Evolutionary conservation across 192 early-diverging fungal genomes (phyloP).

Genomic region (Funneliformis geosporum): DNA sequence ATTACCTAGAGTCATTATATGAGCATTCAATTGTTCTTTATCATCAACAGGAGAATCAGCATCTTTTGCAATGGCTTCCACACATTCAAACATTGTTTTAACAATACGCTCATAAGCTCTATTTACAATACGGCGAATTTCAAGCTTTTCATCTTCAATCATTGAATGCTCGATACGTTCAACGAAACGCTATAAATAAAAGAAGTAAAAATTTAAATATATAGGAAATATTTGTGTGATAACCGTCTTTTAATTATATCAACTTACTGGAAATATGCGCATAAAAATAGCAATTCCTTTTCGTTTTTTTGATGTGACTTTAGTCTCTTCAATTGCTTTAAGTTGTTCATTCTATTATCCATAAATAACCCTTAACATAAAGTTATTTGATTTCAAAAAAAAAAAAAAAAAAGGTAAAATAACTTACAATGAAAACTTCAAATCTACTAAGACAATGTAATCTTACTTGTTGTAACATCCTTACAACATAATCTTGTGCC

Average conservation of each 20-base stretch:
- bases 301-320: constrained; percentile 83
- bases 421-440: constrained; percentile 71
- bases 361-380: constrained; percentile 9
- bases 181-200: constrained; percentile 65
- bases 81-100: constrained; percentile 80
- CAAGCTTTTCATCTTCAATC: constrained; percentile 57
- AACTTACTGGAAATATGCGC: constrained; percentile 80
- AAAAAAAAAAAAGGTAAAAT: neutral
- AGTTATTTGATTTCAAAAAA: neutral
- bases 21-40: constrained; percentile 86
- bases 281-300: constrained; percentile 89
- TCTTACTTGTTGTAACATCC: constrained; percentile 66
- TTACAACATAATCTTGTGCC: constrained; percentile 69
- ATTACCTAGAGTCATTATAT: constrained; percentile 76
- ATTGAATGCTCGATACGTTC: constrained; percentile 71
- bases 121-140: constrained; percentile 71
- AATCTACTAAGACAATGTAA: constrained; percentile 70
- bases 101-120: constrained; percentile 83
- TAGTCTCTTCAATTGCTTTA: constrained; percentile 87
- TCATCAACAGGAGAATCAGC: constrained; percentile 82
- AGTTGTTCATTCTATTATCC: constrained; percentile 76
- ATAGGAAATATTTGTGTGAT: neutral
- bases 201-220: neutral
- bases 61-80: constrained; percentile 80
- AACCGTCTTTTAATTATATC: neutral